Base-by-base conservation (phyloP, 1,139 yeast species). In the Hemisphaericaspora xylanilytica region DNA sequence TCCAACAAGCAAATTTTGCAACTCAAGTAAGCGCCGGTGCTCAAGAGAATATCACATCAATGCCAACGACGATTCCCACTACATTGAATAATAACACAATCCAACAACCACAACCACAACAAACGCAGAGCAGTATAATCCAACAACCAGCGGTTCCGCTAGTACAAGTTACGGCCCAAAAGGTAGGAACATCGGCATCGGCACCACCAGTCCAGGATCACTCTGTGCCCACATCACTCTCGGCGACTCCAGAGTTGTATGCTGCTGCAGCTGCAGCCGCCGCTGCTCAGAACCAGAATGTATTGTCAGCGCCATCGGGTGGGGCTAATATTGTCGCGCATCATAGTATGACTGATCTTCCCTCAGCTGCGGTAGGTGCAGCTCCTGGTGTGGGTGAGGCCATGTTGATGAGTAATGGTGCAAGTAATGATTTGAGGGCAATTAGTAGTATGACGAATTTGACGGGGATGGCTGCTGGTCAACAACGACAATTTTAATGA, bases 361-460 rank as follows among this genome's bases (percentile, higher is more conserved):
- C 63, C 17, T 56, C 63, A 2, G 62, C 67, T 1, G 59, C 59
- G 2, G 56, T 61, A 5, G 60, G 59, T 3, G 57, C 57, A 6
- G 26, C 26, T 10, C 26, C 9, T 10, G n/a, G 9, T 22, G 26
- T 22, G 26, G n/a, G n/a, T 22, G 26, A 22, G 4, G 24, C 24
- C 8, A 17, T 35, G 24, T 13, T 35, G 20, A 17, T 35, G 18
- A 26, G 22, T 10, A n/a, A 17, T 32, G 18, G 11, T 17, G 40
- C 27, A 16, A 3, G 35, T 30, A 32, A 40, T 26, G 66, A 63
- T 39, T 52, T 67, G 26, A 48, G 74, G 27, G 49, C 64, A 3
- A 61, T 66, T 28, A 59, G 63, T 47, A 69, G 74, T 44, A 66
- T 67, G 65, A 55, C 73, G 0, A 67, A 69, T 44, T 48, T 69